Conservation (phyloP, 2,329 filamentous ascomycete genomes). For the Fusarium nanum region DNA sequence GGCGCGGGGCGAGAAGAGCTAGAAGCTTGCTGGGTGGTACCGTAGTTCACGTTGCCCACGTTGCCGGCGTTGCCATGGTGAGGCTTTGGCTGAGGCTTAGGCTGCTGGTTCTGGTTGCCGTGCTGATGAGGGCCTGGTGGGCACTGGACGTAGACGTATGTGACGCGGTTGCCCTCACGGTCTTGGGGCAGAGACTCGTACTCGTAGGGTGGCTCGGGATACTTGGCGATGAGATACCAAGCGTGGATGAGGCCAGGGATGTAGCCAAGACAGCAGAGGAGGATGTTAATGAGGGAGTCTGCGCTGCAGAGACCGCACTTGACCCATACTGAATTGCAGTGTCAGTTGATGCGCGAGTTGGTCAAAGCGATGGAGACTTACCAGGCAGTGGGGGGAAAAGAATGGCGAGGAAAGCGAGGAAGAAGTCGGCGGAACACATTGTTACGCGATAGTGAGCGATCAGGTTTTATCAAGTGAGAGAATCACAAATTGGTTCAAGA, state of each 20-base stretch:
- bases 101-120: slow-evolving; percentile 36
- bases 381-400: slow-evolving; percentile 74
- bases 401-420: slow-evolving; percentile 72
- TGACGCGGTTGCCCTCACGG: slow-evolving; percentile 69
- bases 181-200: slow-evolving; percentile 75
- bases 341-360: slow-evolving; percentile 26
- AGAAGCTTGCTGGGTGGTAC: slow-evolving; percentile 54
- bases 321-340: slow-evolving; percentile 79
- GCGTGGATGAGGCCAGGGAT: slow-evolving; percentile 91
- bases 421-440: slow-evolving; percentile 72
- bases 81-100: slow-evolving; percentile 47
- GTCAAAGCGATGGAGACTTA: slow-evolving; percentile 53
- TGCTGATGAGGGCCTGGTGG: slow-evolving; percentile 53
- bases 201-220: slow-evolving; percentile 79
- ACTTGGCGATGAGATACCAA: slow-evolving; percentile 97
- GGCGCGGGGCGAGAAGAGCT: slow-evolving; percentile 43
- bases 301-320: slow-evolving; percentile 93
- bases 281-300: slow-evolving; percentile 94
- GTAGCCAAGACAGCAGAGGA: slow-evolving; percentile 82
- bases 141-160: slow-evolving; percentile 80
- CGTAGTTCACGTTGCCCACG: slow-evolving; percentile 60
- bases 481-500: background rate
- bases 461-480: background rate
- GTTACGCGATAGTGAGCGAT: slow-evolving; percentile 6
- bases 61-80: slow-evolving; percentile 44